Evolutionary conservation across 1,284 basidiomycete species (phyloP), one percentile per base, ranked within the genome.

Genomic region (Amylostereum chailletii): DNA sequence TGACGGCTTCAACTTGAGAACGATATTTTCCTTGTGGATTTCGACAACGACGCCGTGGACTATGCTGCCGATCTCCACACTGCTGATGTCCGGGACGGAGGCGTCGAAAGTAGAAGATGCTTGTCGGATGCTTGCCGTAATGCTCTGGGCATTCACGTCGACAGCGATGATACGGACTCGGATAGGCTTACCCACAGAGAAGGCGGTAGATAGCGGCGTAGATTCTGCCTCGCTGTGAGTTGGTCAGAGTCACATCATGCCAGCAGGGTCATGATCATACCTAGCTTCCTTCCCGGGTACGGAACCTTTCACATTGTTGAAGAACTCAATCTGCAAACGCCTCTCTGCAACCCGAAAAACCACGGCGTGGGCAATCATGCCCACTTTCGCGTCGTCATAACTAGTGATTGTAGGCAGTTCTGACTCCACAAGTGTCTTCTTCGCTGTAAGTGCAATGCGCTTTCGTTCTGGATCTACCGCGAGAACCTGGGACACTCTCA

Each of bases 341-440:
- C 87, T 94, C 26, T 90, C 87, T 34, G 82, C 71, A 26, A 89
- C 73, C 63, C 85, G 89, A 70, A 83, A 86, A 34, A 99, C 77
- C 4, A 93, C 88, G 2, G 85, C 95, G 60, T 94, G 82, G 0
- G 89, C 81, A 26, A 97, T 70, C 47, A 81, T 65, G 9, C 93
- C 94, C 6, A 79, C 71, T 57, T 78, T 73, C 32, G 82, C 85
- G 52, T 90, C 85, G 42, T 85, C 83, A 48, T 86, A 66, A 11
- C 69, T 74, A 1, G 83, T 66, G 41, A 96, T 64, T 41, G 90
- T 73, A 0, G 88, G 84, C 8, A 94, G 68, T 2, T 76, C 74
- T 0, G 93, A 90, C 37, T 93, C 86, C 41, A 99, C 67, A 10
- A 99, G 74, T 3, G 88, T 84, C 72, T 93, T 95, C 71, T 99